Conservation (phyloP, 352 stramenopile genomes). For the Halophytophthora batemanensis region DNA sequence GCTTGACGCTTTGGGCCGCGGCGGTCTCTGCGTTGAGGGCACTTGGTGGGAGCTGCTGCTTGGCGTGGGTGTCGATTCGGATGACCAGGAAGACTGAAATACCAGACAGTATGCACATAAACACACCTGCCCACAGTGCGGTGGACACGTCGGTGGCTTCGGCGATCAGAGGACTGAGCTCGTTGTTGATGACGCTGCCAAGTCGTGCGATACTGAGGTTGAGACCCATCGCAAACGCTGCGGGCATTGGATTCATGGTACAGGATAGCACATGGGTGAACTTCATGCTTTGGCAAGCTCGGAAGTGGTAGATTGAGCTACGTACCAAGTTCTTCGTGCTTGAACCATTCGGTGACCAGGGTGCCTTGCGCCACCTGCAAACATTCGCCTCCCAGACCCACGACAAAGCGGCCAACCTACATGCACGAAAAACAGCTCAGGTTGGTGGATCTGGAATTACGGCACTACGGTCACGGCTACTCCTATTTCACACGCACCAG, state of each 20-base stretch:
- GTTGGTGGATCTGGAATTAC: conserved; percentile 4
- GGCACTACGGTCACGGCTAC: background rate
- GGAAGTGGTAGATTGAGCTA: background rate
- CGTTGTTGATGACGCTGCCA: conserved; percentile 93
- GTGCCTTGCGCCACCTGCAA: conserved; percentile 89
- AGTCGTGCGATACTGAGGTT: conserved; percentile 89
- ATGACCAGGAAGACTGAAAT: conserved; percentile 71
- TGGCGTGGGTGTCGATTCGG: conserved; percentile 69
- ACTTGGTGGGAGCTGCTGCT: conserved; percentile 24
- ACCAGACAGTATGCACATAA: conserved; percentile 76
- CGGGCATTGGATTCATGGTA: background rate
- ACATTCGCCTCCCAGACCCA: conserved; percentile 91
- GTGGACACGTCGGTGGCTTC: conserved; percentile 51
- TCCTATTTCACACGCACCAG: conserved; percentile 23
- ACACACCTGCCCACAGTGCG: conserved; percentile 84
- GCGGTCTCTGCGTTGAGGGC: conserved; percentile 17
- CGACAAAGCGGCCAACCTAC: conserved; percentile 86
- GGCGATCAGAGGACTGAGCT: conserved; percentile 81
- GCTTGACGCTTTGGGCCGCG: conserved; percentile 48
- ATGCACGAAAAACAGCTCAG: background rate
- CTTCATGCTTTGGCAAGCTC: background rate
- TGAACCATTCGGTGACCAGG: conserved; percentile 91
- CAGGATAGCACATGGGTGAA: background rate
- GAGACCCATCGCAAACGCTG: conserved; percentile 89
- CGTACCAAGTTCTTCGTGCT: conserved; percentile 84